Evolutionary conservation across 129 eudicot genomes (phyloP), one percentile per base, ranked within the genome.

Genomic region (Pittosporum tobira): DNA sequence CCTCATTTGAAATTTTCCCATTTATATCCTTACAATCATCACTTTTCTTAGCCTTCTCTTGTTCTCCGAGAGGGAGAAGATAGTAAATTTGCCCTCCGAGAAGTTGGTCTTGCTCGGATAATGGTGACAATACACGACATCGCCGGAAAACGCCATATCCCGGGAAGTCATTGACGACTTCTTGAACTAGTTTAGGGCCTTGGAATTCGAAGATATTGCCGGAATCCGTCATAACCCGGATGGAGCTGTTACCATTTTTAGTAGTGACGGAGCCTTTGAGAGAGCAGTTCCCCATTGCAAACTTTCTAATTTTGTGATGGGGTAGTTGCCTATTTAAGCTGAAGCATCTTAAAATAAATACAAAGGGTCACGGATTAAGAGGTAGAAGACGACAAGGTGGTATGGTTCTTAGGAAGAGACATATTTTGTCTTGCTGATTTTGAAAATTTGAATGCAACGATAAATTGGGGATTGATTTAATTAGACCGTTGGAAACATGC

Each of bases 201-300:
- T 73, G 43, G 9, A 73, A 47, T 61, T 75, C 70, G 13, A 84
- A 7, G 0, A 81, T 65, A 4, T 69, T 66, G 14, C 85, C 86
- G 1, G 86, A 59, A 18, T 73, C 75, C 61, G 64, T 75, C 80
- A 83, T 69, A 43, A 75, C 59, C 56, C 68, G 72, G 19, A 81
- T 49, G 3, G 58, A 75, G 29, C 48, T 63, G 9, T n/a, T 57
- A 12, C 10, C 14, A 30, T 57, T 42, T 68, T 57, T 51, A 14
- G 56, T 25, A 21, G 48, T 61, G 23, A 79, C 69, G 0, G 45
- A 58, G 31, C 81, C 79, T 70, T 80, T 87, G 34, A 40, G 60
- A 62, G 93, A 68, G 43, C 88, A 83, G 63, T 77, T 83, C 46
- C 95, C 95, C 95, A 79, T 87, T 60, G 25, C 26, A 53, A 2